Base-by-base conservation (phyloP, 2,329 filamentous ascomycete genomes). In the Coleophoma eucalyptorum region DNA sequence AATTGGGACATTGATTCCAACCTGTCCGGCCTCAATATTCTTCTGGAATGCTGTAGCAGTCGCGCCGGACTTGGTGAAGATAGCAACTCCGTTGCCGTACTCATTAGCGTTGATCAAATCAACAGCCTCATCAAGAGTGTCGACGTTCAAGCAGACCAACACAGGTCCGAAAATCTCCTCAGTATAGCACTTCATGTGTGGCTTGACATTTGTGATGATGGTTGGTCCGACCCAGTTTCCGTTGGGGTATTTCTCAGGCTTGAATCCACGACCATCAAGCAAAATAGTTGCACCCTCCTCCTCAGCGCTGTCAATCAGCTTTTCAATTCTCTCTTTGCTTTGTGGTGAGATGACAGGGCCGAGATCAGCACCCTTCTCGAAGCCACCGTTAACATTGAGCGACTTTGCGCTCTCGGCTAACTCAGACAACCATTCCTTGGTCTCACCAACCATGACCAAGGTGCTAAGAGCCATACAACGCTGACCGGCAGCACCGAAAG, bases 121-220 rank as follows among this genome's bases (percentile, higher is more conserved):
- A 61, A 94, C 85, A 35, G 89, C 89, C 48, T 90, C 87, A 64
- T 92, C 87, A 50, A 93, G 79, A 5, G 87, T 90, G 40, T 86
- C 81, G 16, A 87, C 86, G 63, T 89, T 89, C 55, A 94, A 74
- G 73, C 87, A 91, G 51, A 94, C 87, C 16, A 94, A 79, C 10
- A 94, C 89, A 2, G 89, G 89, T 2, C 89, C 89, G 58, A 94
- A 94, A 64, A 94, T 90, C 71, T 94, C 89, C 69, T 94, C 86
- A 54, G 72, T 82, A 76, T 94, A 94, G 78, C 90, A 94, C 59
- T 79, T 80, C 90, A 94, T 94, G 57, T 87, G 77, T 4, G 84
- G 79, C 50, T 84, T 92, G 20, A 94, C 89, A 70, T 90, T 84
- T 62, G 84, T 79, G 71, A 94, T 91, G 69, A 94, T 87, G 38